A percentile compares a stretch with the other conserved stretches of the same genome.
Conservation (phyloP, 208 protist species). For the Lotmaria passim region DNA sequence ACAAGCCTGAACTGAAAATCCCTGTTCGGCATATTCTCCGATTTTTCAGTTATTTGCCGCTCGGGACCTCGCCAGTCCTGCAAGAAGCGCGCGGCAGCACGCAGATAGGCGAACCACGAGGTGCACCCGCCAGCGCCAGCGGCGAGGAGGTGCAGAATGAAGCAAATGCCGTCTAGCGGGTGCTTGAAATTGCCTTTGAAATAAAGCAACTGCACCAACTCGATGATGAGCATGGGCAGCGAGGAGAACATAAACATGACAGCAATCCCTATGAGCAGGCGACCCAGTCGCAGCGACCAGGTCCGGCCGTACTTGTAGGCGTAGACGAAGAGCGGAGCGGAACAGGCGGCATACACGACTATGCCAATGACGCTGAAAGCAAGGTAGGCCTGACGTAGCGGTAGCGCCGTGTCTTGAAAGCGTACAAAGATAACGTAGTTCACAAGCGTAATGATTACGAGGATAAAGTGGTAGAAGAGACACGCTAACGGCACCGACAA, state of each 20-base stretch:
- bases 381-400: conserved; percentile 43
- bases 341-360: conserved; percentile 41
- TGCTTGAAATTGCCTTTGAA: conserved; percentile 27
- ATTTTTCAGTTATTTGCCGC: conserved; percentile 60
- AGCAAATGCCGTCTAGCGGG: conserved; percentile 55
- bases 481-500: conserved; percentile 67
- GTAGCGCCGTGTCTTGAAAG: not conserved
- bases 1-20: conserved; percentile 28
- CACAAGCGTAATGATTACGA: conserved; percentile 52
- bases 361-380: conserved; percentile 69
- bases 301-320: conserved; percentile 84
- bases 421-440: conserved; percentile 60
- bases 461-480: conserved; percentile 68
- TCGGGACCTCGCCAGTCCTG: conserved; percentile 66
- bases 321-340: conserved; percentile 77
- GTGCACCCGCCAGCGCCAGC: conserved; percentile 40
- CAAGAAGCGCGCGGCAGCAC: conserved; percentile 32
- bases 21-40: conserved; percentile 28
- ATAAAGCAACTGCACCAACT: conserved; percentile 43
- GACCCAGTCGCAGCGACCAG: conserved; percentile 23
- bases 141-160: conserved; percentile 57
- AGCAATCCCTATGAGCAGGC: conserved; percentile 52
- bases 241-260: conserved; percentile 73
- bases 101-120: conserved; percentile 80
- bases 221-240: conserved; percentile 63